Percentiles rank a stretch among this genome's conserved stretches.
phyloP scores from a whole-genome alignment of 1,284 basidiomycete species.

The Sparassis latifolia region DNA sequence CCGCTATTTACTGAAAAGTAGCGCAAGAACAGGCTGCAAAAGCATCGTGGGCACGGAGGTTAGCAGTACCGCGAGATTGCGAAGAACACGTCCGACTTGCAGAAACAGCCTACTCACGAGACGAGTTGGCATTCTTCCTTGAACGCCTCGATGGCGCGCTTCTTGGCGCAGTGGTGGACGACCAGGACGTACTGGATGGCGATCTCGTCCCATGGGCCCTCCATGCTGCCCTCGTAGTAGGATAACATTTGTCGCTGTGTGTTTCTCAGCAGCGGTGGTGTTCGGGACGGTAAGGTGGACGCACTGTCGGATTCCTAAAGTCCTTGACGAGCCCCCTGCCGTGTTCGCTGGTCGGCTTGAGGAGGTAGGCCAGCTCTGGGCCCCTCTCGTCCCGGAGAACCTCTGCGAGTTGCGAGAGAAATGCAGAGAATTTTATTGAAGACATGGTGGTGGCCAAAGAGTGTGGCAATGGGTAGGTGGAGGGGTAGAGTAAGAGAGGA shows the following conservation, averaged over 20 bases:
- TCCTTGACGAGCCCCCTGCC: constrained; percentile 68
- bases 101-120: constrained; percentile 16
- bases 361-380: constrained; percentile 59
- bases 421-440: constrained; percentile 53
- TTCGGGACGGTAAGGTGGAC: constrained; percentile 13
- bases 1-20: constrained; percentile 74
- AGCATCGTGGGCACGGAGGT: neutral
- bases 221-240: constrained; percentile 57
- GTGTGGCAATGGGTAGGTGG: neutral
- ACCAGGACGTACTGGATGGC: constrained; percentile 73
- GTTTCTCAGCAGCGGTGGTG: neutral
- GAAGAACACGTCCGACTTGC: neutral
- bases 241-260: constrained; percentile 42
- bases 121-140: constrained; percentile 48
- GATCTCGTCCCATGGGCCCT: constrained; percentile 76
- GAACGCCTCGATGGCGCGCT: constrained; percentile 64
- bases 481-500: neutral
- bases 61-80: neutral
- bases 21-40: constrained; percentile 59
- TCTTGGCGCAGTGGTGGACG: constrained; percentile 59
- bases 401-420: constrained; percentile 53
- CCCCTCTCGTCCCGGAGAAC: constrained; percentile 61
- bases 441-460: constrained; percentile 18
- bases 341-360: constrained; percentile 67
- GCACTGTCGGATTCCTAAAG: constrained; percentile 60